Evolutionary conservation across 192 early-diverging fungal species (phyloP).

Genomic region (Gaertneriomyces sp.): DNA sequence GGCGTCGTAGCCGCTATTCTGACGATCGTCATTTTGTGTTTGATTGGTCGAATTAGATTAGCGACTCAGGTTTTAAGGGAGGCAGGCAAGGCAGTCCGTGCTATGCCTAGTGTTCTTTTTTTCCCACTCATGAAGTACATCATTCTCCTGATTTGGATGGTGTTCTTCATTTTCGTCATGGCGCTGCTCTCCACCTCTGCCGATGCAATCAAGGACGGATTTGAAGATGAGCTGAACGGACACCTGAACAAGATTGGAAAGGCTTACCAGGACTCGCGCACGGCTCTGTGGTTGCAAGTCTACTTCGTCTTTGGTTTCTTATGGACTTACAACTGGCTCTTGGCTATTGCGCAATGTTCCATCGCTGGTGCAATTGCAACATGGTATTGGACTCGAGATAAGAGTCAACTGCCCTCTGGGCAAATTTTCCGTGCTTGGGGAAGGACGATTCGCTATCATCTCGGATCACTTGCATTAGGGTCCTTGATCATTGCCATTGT

Average conservation of each 20-base stretch:
- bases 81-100: conserved; percentile 33
- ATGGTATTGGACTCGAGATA: conserved; percentile 56
- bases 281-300: conserved; percentile 34
- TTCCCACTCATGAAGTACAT: conserved; percentile 27
- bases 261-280: neutral
- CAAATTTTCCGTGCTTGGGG: conserved; percentile 37
- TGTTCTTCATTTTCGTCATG: conserved; percentile 17
- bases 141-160: conserved; percentile 22
- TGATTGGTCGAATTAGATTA: conserved; percentile 49
- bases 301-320: conserved; percentile 59
- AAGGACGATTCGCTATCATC: conserved; percentile 46
- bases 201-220: conserved; percentile 5
- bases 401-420: conserved; percentile 21
- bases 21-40: conserved; percentile 43
- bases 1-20: conserved; percentile 38
- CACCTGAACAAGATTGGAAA: conserved; percentile 9
- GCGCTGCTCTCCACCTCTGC: conserved; percentile 28
- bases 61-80: conserved; percentile 53
- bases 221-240: conserved; percentile 17
- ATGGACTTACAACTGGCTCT: conserved; percentile 47
- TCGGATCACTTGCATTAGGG: conserved; percentile 52
- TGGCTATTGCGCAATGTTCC: conserved; percentile 45
- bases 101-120: conserved; percentile 47
- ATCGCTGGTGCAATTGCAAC: conserved; percentile 50
- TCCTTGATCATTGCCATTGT: conserved; percentile 53